Conservation (phyloP, 768 basidiomycete genomes). For the Sporobolomyces roseus region DNA sequence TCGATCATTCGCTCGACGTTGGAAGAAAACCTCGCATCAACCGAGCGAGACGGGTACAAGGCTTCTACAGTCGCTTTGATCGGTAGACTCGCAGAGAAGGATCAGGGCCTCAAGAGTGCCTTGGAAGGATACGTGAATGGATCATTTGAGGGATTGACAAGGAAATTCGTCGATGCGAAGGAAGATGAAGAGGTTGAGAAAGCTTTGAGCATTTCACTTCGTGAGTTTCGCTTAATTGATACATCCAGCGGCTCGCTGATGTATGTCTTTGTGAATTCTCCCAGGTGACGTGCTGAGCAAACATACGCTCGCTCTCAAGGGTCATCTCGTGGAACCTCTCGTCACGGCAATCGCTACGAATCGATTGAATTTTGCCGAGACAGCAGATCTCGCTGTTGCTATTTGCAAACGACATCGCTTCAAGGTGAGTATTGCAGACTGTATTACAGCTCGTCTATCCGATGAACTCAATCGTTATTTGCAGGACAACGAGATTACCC, state of each 20-base stretch:
- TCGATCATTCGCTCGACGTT: background rate
- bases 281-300: background rate
- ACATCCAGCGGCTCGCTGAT: too few species aligned
- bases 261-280: background rate
- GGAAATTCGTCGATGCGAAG: constrained; percentile 22
- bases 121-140: constrained; percentile 18
- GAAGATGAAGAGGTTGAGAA: constrained; percentile 14
- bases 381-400: constrained; percentile 8
- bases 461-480: background rate
- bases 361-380: constrained; percentile 19
- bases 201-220: background rate
- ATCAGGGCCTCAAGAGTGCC: background rate
- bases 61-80: constrained; percentile 14
- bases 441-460: background rate
- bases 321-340: constrained; percentile 30
- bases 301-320: constrained; percentile 4
- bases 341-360: constrained; percentile 20
- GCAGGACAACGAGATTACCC: constrained; percentile 38
- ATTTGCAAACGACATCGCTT: constrained; percentile 21
- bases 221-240: too few species aligned
- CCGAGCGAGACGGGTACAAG: constrained; percentile 16
- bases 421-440: constrained; percentile 14
- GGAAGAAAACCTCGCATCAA: constrained; percentile 1
- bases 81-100: background rate
- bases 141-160: constrained; percentile 7